These are phyloP conservation scores for Suillus hirtellus DNA, from an alignment of 768 basidiomycete genomes.

Conservation along the genomic window DNA sequence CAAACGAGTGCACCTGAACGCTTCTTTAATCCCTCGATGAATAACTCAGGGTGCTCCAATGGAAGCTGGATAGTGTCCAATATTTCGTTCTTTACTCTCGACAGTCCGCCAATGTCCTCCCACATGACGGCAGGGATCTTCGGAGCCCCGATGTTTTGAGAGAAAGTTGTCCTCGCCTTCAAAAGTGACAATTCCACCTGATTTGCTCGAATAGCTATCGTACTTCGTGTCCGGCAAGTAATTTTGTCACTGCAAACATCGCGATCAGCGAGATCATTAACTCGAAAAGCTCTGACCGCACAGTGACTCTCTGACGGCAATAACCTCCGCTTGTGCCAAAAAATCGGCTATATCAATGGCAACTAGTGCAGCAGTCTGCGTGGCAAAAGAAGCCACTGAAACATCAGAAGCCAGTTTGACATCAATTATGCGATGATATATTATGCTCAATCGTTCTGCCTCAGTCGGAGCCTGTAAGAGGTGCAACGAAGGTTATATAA, in stretches of 20 bases:
- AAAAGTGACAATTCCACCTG: constrained; percentile 77
- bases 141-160: constrained; percentile 94
- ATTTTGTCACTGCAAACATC: background rate
- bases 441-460: constrained; percentile 53
- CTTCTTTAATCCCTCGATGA: constrained; percentile 90
- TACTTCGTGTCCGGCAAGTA: background rate
- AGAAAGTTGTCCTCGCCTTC: constrained; percentile 74
- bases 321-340: constrained; percentile 54
- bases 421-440: constrained; percentile 49
- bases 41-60: constrained; percentile 86
- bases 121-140: constrained; percentile 94
- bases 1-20: constrained; percentile 66
- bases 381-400: constrained; percentile 67
- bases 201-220: constrained; percentile 29
- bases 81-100: constrained; percentile 86
- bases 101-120: constrained; percentile 96
- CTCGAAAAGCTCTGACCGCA: background rate
- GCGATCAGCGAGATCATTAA: background rate
- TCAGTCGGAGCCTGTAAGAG: constrained; percentile 75
- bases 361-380: constrained; percentile 88
- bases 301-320: constrained; percentile 36
- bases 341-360: constrained; percentile 79
- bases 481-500: background rate
- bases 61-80: constrained; percentile 95
- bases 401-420: constrained; percentile 70